phyloP scores from a whole-genome alignment of 2,329 filamentous ascomycete genomes.

The Samsoniella hepiali region DNA sequence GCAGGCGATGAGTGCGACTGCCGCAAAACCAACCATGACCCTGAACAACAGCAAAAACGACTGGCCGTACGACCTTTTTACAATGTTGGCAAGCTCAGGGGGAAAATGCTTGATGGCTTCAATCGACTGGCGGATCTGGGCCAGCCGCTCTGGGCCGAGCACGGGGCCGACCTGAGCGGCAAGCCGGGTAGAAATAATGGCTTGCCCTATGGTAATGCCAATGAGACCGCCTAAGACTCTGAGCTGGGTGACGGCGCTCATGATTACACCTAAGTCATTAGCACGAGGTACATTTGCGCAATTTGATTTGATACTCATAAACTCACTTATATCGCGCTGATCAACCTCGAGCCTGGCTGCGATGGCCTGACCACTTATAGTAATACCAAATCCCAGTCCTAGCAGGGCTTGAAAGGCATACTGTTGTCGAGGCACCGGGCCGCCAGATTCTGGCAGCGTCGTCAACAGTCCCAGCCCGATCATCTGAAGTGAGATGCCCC shows the following conservation, averaged over 20 bases:
- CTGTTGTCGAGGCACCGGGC: background rate
- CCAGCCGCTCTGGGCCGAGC: background rate
- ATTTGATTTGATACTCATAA: too few species aligned
- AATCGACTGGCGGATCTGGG: background rate
- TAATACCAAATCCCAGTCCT: background rate
- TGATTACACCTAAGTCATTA: background rate
- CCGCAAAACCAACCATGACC: background rate
- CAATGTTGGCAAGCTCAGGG: background rate
- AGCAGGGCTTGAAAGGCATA: background rate
- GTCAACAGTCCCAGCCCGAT: background rate
- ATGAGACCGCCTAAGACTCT: background rate
- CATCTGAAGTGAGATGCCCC: background rate
- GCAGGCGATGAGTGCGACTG: background rate
- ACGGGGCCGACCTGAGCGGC: background rate
- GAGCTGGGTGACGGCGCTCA: background rate
- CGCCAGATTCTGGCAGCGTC: background rate
- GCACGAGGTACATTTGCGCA: too few species aligned
- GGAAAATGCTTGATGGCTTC: background rate
- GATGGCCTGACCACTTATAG: background rate
- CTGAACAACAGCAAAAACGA: background rate
- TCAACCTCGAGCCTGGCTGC: background rate
- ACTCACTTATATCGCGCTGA: background rate
- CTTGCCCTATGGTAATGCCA: background rate
- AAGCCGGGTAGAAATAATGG: background rate
- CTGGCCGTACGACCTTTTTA: background rate